Evolutionary conservation across 371 early-diverging fungal genomes (phyloP), one percentile per base, ranked within the genome.

Genomic region (Actinomucor elegans): DNA sequence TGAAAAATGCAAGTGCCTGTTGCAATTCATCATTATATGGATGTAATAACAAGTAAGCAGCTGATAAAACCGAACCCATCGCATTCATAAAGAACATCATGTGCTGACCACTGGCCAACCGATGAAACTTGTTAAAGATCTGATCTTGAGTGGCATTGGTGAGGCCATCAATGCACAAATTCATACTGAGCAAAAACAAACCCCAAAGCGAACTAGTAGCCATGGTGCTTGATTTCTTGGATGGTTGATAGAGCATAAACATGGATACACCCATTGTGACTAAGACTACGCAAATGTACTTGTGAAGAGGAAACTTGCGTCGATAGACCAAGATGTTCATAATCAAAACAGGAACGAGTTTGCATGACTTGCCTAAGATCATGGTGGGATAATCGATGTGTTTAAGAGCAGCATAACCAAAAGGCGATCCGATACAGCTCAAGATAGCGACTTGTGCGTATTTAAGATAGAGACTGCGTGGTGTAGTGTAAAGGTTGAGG

Each of bases 51-150:
- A 98, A 78, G 69, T 88, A 97, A 26, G 60, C 21, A 2, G 77
- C 57, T 82, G 94, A 91, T 37, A 90, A 68, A 5, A 77, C 18
- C 1, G 89, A 77, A 31, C 92, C 85, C 64, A 92, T 81, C 15
- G 91, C 61, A 72, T 98, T 98, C 96, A 97, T 94, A 66, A 82
- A 93, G 66, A 93, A 90, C 99, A 99, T 99, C 97, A 99, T 96
- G 36, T 93, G 91, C 50, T 91, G 87, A 5, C 97, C 94, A 0
- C 88, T 80, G 10, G 86, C 84, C 14, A 77, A 49, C 27, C 71
- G 57, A 31, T 81, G 79, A 75, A 82, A 89, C 15, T 81, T 77
- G 32, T 80, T 79, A 69, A 97, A 94, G 31, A 97, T 87, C 50
- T 91, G 89, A 71, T 99, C 99, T 75, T 99, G 99, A 0, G 93